Evolutionary conservation across 2,329 filamentous ascomycete species (phyloP), one percentile per base, ranked within the genome.

Genomic region (Stemphylium lycopersici): DNA sequence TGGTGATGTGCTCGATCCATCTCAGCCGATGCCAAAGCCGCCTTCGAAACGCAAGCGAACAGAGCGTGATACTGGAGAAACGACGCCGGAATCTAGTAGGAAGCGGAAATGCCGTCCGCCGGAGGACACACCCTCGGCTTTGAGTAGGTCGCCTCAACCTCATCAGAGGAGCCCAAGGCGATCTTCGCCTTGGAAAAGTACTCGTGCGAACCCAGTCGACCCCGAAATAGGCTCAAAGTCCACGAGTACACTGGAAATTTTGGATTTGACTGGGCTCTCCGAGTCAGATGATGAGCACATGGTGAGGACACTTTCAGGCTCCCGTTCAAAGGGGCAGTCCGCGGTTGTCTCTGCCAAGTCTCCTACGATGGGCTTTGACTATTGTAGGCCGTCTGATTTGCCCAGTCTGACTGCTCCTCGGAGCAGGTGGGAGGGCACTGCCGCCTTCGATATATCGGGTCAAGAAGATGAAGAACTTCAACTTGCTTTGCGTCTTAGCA

Each of bases 1-100:
- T 4, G 31, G 36, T 3, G 62, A 68, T 0, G 40, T 66, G 1
- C 43, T 71, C 6, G 48, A 68, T 24, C 64, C 62, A 10, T 55
- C 63, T 11, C 22, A 55, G 38, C 11, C 55, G 22, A 39, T 15
- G 18, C 36, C 56, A 8, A 60, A 49, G 20, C 46, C 54, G 18
- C 61, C 50, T 39, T 15, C 32, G 3, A 66, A 66, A 38, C 57
- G 65, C 4, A 64, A 64, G 24, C 48, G 43, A 29, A 41, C 29
- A 24, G 34, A 16, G n/a, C 49, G 48, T 15, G 34, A 48, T 10
- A 47, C 36, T 6, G 33, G 32, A 32, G 11, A 26, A 41, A 33
- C 22, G 11, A n/a, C 4, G 6, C 37, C 26, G 3, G 20, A 18
- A n/a, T 16, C 40, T 2, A 12, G 32, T 13, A 34, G 41, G 24